Evolutionary conservation across 371 early-diverging fungal species (phyloP), one percentile per base, ranked within the genome.

Genomic region (Rhizopus sp.): DNA sequence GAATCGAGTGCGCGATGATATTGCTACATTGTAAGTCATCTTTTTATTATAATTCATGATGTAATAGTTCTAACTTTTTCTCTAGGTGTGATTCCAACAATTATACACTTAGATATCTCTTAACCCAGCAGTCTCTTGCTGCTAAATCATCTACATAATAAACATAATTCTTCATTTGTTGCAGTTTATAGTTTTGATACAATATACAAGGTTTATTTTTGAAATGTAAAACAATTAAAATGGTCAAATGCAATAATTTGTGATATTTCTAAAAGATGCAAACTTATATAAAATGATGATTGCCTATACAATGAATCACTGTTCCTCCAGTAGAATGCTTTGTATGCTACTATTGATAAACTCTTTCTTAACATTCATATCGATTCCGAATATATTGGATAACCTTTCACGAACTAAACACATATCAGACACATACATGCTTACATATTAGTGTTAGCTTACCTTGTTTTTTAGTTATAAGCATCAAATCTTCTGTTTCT

Each of bases 271-370:
- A 23, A 23, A 23, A 23, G 23, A 23, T 23, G 23, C 2, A 23
- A 2, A 23, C 23, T 23, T 23, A 2, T 23, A 23, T 2, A 23
- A 23, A 23, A 23, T 23, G 23, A 23, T 23, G 23, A 1, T 23
- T 23, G 23, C 23, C 23, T 23, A 23, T 23, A 23, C 23, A 23
- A 23, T 23, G 23, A 23, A 23, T 23, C 23, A 23, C 23, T 23
- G 23, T 23, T 23, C 2, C 23, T 23, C 77, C 59, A 76, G 79
- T 46, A 83, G 59, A 42, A 84, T 71, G 30, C 77, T 70, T 70
- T 94, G 95, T 55, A 97, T 95, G 61, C 87, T 86, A 44, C 83
- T 77, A 66, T 95, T 90, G 64, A 96, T 94, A 64, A 85, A 93
- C 47, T 94, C 93, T 69, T 92, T 93, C 63, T 87, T 80, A 4